Conservation (phyloP, 257 asterid genomes). For the Nicotiana attenuata region DNA sequence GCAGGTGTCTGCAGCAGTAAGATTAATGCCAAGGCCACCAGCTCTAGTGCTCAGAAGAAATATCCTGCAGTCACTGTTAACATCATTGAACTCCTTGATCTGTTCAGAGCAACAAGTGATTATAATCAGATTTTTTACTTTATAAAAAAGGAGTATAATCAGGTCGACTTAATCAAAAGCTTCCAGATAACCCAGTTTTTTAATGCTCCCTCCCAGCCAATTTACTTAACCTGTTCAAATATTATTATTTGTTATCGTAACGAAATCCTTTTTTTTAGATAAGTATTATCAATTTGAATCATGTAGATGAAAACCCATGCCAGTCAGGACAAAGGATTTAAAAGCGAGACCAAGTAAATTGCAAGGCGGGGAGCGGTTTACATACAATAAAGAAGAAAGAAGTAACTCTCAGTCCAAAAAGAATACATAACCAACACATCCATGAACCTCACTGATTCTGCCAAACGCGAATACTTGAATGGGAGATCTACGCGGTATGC, state of each 20-base stretch:
- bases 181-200: neutral
- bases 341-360: neutral
- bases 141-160: neutral
- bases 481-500: too few relatives aligned
- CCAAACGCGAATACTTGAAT: neutral
- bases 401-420: neutral
- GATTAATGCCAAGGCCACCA: constrained; percentile 99
- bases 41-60: constrained; percentile 98
- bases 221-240: neutral
- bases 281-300: neutral
- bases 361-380: neutral
- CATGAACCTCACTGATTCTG: neutral
- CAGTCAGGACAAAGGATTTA: neutral
- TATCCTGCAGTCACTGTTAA: constrained; percentile 49
- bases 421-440: neutral
- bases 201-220: neutral
- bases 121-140: neutral
- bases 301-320: neutral
- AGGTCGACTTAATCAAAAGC: constrained; percentile 1
- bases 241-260: neutral
- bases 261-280: neutral
- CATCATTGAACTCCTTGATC: constrained; percentile 85
- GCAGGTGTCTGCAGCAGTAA: constrained; percentile 98
- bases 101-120: constrained; percentile 25
- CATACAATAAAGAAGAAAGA: neutral